A percentile compares a stretch with the other conserved stretches of the same genome.
Conservation (phyloP, 2,329 filamentous ascomycete genomes). For the Tolypocladium guangdongense region DNA sequence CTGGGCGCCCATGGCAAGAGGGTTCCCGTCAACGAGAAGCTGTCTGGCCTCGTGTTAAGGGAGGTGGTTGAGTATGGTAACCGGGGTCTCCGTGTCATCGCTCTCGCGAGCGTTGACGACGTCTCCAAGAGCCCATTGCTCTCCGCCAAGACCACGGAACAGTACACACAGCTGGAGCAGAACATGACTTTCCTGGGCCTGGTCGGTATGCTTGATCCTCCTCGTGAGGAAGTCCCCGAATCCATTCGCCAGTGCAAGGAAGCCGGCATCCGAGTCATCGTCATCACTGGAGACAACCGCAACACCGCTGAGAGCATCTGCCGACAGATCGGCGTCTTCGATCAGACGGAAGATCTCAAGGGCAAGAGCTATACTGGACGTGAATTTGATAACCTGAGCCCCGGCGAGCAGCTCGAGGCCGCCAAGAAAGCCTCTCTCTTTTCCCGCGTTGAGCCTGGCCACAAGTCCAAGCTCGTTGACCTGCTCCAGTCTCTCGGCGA, state of each 20-base stretch:
- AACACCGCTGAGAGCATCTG: constrained; percentile 98
- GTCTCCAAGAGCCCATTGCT: constrained; percentile 60
- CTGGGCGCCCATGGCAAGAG: constrained; percentile 70
- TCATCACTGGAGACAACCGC: constrained; percentile 96
- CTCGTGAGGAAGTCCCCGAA: constrained; percentile 76
- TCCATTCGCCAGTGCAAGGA: constrained; percentile 85
- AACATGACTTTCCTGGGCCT: constrained; percentile 90
- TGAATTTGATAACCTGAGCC: constrained; percentile 79
- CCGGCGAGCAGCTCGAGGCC: constrained; percentile 70
- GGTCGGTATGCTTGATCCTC: constrained; percentile 93
- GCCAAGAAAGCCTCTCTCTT: constrained; percentile 83
- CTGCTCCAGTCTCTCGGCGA: constrained; percentile 86
- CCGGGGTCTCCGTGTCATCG: constrained; percentile 86
- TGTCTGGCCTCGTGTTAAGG: constrained; percentile 58
- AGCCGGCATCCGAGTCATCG: constrained; percentile 91
- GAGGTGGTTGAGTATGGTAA: constrained; percentile 88
- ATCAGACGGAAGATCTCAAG: constrained; percentile 63
- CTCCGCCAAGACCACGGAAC: constrained; percentile 67
- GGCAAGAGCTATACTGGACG: constrained; percentile 94
- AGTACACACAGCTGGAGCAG: constrained; percentile 84
- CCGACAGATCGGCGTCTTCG: constrained; percentile 92
- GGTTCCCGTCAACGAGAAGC: constrained; percentile 58
- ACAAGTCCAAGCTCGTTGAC: constrained; percentile 97
- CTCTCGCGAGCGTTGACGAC: constrained; percentile 74
- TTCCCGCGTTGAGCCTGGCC: constrained; percentile 86